Conservation (phyloP, 768 basidiomycete genomes). For the Podaxis mareebaensis region DNA sequence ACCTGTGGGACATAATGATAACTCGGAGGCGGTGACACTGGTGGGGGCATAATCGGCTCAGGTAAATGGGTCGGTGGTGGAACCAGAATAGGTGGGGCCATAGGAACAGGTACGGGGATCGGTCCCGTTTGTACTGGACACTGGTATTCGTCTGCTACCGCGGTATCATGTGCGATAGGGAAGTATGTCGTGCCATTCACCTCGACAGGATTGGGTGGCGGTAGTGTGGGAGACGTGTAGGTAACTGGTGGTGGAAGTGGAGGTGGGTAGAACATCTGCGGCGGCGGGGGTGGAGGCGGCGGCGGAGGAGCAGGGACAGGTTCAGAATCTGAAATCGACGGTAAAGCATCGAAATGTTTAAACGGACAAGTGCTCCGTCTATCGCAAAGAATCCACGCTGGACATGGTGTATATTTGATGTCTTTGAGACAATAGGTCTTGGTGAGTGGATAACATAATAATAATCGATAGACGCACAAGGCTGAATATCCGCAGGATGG, state of each 20-base stretch:
- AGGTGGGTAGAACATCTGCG: conserved; percentile 17
- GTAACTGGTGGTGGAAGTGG: neutral
- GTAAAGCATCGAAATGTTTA: conserved; percentile 25
- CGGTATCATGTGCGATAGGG: conserved; percentile 6
- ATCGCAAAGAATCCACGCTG: conserved; percentile 31
- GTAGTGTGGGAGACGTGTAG: neutral
- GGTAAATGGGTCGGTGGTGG: neutral
- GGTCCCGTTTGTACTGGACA: neutral
- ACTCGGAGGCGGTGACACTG: conserved; percentile 2
- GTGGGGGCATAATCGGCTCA: neutral
- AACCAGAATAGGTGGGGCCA: conserved; percentile 6
- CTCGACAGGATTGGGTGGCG: conserved; percentile 10
- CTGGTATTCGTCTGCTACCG: neutral
- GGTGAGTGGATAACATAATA: neutral
- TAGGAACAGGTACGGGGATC: conserved; percentile 5
- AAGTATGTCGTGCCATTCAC: conserved; percentile 20
- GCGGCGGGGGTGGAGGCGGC: neutral
- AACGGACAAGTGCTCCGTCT: conserved; percentile 26
- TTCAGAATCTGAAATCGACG: neutral
- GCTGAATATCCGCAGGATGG: conserved; percentile 29
- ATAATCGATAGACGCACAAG: conserved; percentile 28
- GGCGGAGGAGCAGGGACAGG: conserved; percentile 10
- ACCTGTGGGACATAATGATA: conserved; percentile 8
- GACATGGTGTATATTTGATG: conserved; percentile 36
- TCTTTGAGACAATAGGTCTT: conserved; percentile 22